Percentiles rank a stretch among this genome's conserved stretches.
phyloP scores from a whole-genome alignment of 2,329 filamentous ascomycete species.

The Cladosporium phlei region DNA sequence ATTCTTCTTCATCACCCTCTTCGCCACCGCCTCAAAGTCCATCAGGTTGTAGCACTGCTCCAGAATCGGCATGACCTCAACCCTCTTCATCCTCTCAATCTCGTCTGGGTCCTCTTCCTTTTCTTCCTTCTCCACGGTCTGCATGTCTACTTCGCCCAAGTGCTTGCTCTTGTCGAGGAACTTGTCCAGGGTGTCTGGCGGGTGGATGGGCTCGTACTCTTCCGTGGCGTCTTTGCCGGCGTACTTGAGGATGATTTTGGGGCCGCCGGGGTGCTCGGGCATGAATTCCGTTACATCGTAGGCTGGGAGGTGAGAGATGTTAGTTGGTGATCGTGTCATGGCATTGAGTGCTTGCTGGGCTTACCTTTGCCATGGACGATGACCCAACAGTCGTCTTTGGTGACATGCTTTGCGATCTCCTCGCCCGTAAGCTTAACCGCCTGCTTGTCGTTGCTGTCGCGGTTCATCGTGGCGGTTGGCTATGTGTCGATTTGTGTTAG shows the following conservation, averaged over 20 bases:
- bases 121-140: conserved; percentile 64
- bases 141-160: conserved; percentile 84
- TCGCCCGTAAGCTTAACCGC: conserved; percentile 44
- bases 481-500: neutral
- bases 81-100: conserved; percentile 61
- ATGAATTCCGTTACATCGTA: conserved; percentile 68
- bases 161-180: conserved; percentile 83
- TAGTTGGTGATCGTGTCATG: neutral
- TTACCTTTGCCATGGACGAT: conserved; percentile 69
- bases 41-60: conserved; percentile 89
- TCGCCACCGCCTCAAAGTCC: conserved; percentile 93
- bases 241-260: conserved; percentile 94
- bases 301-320: conserved; percentile 15
- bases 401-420: conserved; percentile 70
- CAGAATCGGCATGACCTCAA: conserved; percentile 70
- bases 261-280: conserved; percentile 83
- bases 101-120: conserved; percentile 67
- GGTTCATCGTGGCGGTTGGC: conserved; percentile 38
- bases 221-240: conserved; percentile 91
- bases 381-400: conserved; percentile 82
- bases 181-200: conserved; percentile 77
- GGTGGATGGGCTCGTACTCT: conserved; percentile 84
- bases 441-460: conserved; percentile 38
- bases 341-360: neutral
- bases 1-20: conserved; percentile 86